These are phyloP conservation scores for Crithidia expoeki DNA, from an alignment of 208 protist genomes.

Conservation along the genomic window DNA sequence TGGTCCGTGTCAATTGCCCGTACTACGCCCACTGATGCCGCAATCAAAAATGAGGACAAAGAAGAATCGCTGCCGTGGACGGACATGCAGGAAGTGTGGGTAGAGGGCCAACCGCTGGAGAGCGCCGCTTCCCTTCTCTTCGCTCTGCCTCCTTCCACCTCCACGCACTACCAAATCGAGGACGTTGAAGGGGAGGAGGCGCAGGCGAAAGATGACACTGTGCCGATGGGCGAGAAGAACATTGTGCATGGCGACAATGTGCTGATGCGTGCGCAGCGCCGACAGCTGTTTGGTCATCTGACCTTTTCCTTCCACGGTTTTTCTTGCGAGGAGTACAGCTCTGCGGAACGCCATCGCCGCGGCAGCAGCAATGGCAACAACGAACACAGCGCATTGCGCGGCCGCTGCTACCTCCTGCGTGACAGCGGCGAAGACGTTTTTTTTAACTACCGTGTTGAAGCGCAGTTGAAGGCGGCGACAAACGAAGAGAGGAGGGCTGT, in stretches of 20 bases:
- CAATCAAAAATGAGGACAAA: not conserved
- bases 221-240: not conserved
- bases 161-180: not conserved
- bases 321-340: slow-evolving; percentile 39
- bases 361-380: not conserved
- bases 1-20: slow-evolving; percentile 21
- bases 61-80: slow-evolving; percentile 9
- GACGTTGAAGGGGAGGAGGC: slow-evolving; percentile 6
- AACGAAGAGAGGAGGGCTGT: not conserved
- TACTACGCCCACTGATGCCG: not conserved
- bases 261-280: slow-evolving; percentile 8
- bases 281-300: slow-evolving; percentile 16
- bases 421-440: slow-evolving; percentile 28
- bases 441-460: slow-evolving; percentile 25
- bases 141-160: slow-evolving; percentile 9
- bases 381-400: not conserved
- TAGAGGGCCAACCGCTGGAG: slow-evolving; percentile 29
- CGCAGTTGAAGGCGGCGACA: not conserved
- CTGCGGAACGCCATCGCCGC: slow-evolving; percentile 7
- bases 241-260: slow-evolving; percentile 1
- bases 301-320: slow-evolving; percentile 24
- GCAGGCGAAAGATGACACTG: not conserved
- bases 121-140: slow-evolving; percentile 29
- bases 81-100: slow-evolving; percentile 25
- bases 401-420: slow-evolving; percentile 36